Evolutionary conservation across 1,139 yeast genomes (phyloP), one percentile per base, ranked within the genome.

Genomic region (Wickerhamomyces sp.): DNA sequence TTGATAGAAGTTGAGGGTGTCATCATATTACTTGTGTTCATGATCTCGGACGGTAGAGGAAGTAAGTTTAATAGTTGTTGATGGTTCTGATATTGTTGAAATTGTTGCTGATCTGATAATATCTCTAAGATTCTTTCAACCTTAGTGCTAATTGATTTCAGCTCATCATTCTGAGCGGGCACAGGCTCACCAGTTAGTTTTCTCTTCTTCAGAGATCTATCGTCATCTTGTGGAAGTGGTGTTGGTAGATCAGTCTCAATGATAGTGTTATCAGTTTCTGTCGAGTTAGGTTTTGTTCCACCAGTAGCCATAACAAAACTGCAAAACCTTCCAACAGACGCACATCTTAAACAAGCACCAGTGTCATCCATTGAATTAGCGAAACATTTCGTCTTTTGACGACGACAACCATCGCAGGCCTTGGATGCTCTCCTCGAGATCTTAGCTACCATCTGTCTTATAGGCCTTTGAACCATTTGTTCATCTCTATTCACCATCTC

Each of bases 361-460:
- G 47, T 47, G 19, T 28, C 46, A 39, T 40, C 51, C 17, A 43
- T 58, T 30, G 58, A 57, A 37, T 32, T 25, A 45, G 55, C 38
- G 16, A 50, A 50, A 31, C 63, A 59, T 34, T 60, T 49, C 0
- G 63, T 52, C 48, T 59, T 58, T 35, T 58, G 55, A 21, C 55
- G 54, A 32, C 61, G 56, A 32, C 63, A 59, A 0, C 54, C 44
- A 8, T 49, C 48, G 41, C 63, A 59, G 2, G 63, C 63, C 30
- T 47, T 54, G 5, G 54, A 37, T 2, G 62, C 62, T 29, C 63
- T 42, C 35, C 15, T 31, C 31, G 25, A 22, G 15, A 17, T 36
- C 21, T n/a, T 13, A 14, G 33, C 31, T 16, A 36, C 35, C 38
- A 33, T 38, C 35, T 30, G 24, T 15, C 5, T 22, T 15, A 13